Base-by-base conservation (phyloP, 371 early-diverging fungal species). In the Mortierella polycephala region DNA sequence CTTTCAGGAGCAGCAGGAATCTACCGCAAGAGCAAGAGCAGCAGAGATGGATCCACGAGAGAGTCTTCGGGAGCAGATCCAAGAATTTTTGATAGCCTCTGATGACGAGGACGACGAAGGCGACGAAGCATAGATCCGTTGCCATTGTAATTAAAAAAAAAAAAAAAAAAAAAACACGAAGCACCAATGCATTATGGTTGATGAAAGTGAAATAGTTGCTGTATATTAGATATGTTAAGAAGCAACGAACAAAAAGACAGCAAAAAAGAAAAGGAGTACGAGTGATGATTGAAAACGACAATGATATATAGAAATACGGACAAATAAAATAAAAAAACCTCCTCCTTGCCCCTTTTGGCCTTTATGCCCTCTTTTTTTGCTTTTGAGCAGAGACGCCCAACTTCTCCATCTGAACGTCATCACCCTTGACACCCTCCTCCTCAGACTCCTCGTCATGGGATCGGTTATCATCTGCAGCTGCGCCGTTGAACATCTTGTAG, bases 401-500 rank as follows among this genome's bases (percentile, higher is more conserved):
- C 62, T 76, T 76, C 45, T 74, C 69, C 13, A 51, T 46, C 4
- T 30, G 30, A 6, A 60, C 37, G 40, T 63, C 67, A 4, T 20
- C 37, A n/a, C 46, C 60, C 2, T 44, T 54, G n/a, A 30, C 50
- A 12, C 57, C 70, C 40, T 76, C 77, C 54, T 63, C 67, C 7
- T 59, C 74, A 7, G 77, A 77, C 8, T 77, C 87, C 47, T 89
- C 89, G 37, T 85, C 85, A 57, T 90, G 89, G 61, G 89, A 89
- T 11, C 93, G 89, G 67, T 85, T 90, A 71, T 94, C 94, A 54
- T 91, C 89, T 12, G 91, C 88, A 57, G 84, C 83, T n/a, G 83
- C 83, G 20, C 88, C 89, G 56, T 82, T 84, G 59, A 92, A 71
- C 57, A 93, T 89, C 61, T 88, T 84, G 60, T 84, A 68, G 60